These are phyloP conservation scores for Boletus subparvulus DNA, from an alignment of 768 basidiomycete genomes.

Conservation along the genomic window DNA sequence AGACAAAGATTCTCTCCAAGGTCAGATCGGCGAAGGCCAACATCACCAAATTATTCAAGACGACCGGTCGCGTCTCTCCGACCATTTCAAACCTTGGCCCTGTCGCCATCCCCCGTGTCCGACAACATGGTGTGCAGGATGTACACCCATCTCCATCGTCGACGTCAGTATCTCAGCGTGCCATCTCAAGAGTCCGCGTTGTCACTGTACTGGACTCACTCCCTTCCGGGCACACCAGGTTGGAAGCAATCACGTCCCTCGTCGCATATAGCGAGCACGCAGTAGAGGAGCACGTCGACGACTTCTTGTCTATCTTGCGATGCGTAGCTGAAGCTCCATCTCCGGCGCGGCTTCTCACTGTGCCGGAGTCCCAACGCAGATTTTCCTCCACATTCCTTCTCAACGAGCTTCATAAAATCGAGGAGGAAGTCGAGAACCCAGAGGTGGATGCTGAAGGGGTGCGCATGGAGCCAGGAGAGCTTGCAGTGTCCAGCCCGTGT, in stretches of 20 bases:
- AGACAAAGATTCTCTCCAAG: slow-evolving; percentile 1
- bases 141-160: not conserved
- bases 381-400: not conserved
- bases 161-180: not conserved
- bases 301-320: not conserved
- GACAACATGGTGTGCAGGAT: not conserved
- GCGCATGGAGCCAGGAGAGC: not conserved
- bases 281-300: not conserved
- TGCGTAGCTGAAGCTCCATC: not conserved
- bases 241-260: not conserved
- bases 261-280: not conserved
- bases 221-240: not conserved
- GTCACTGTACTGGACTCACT: not conserved
- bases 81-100: not conserved
- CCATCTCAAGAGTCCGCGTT: not conserved
- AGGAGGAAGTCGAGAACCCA: not conserved
- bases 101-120: not conserved
- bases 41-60: slow-evolving; percentile 4
- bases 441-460: not conserved
- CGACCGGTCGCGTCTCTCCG: not conserved
- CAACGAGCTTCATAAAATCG: not conserved
- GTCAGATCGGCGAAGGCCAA: slow-evolving; percentile 7
- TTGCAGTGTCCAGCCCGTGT: not conserved
- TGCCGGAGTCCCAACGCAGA: not conserved
- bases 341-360: not conserved